Evolutionary conservation across 495 filamentous ascomycete species (phyloP), one percentile per base, ranked within the genome.

Genomic region (Aspergillus egyptiacus): DNA sequence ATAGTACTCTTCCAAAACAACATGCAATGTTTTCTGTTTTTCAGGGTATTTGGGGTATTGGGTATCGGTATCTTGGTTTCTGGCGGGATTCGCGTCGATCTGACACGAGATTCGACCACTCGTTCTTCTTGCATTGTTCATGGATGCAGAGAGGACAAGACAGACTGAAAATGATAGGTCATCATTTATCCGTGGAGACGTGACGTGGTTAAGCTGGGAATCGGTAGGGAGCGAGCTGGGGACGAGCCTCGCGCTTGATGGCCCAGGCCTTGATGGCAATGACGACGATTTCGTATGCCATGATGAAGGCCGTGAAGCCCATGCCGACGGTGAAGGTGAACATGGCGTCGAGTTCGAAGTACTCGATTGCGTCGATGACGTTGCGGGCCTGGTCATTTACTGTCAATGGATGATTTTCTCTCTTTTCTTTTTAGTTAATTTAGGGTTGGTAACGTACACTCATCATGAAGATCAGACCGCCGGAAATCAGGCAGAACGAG

Each of bases 251-350:
- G 49, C 70, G 79, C 56, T 83, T 78, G 13, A 82, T 65, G 1
- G 89, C 88, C 89, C 88, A 95, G 14, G 89, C 91, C 66, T 95
- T 96, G 56, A 96, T 64, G n/a, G 91, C 82, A 40, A 96, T 78
- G 2, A 86, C 63, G 25, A 89, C 42, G 23, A 91, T 77, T 40
- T 84, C 77, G 80, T 86, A 93, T 0, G 89, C 85, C 88, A 96
- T 93, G 28, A 95, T 63, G 56, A 96, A 78, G 1, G 82, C 84
- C 10, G 85, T 84, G 31, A 91, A 60, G 3, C 91, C 91, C 79
- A 95, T 84, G 20, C 82, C 85, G 6, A 96, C 83, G 2, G 89
- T 96, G 68, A 96, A 93, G 50, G 87, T 79, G 66, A 96, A 95
- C 91, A 96, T 96, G 46, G 88, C 87, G 54, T 86, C 72, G 64